These are phyloP conservation scores for Lanmaoa rubissima DNA, from an alignment of 768 basidiomycete species.

Conservation along the genomic window DNA sequence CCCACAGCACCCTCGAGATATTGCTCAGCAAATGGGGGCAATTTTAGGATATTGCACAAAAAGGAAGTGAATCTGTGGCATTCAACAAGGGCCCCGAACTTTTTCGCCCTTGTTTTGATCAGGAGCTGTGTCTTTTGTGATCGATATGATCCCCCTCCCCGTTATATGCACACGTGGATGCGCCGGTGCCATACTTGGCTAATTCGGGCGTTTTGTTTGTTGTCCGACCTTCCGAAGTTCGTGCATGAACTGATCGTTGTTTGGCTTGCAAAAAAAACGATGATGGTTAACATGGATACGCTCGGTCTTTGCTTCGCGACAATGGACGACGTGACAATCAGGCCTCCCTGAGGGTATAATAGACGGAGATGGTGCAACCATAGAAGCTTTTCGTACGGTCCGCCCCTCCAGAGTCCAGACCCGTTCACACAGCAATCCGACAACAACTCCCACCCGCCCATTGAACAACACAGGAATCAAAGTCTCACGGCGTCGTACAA, in stretches of 20 bases:
- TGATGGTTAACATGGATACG: constrained; percentile 10
- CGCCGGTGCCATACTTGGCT: neutral
- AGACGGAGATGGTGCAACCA: neutral
- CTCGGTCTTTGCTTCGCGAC: constrained; percentile 3
- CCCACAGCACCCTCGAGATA: constrained; percentile 2
- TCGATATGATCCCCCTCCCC: neutral
- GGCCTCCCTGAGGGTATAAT: neutral
- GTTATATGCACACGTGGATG: neutral
- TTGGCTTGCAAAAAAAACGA: neutral
- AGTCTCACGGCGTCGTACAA: neutral
- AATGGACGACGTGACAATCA: neutral
- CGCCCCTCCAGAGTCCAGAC: neutral
- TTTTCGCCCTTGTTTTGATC: neutral
- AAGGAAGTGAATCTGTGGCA: neutral
- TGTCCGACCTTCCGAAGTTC: neutral
- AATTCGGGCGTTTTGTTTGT: neutral
- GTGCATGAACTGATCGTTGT: neutral
- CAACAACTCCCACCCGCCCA: neutral
- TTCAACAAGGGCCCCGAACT: neutral
- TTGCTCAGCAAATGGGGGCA: neutral
- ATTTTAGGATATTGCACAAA: neutral
- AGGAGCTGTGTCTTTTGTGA: neutral
- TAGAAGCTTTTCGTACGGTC: neutral
- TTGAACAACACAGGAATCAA: neutral
- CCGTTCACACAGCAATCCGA: constrained; percentile 3